Evolutionary conservation across 495 filamentous ascomycete genomes (phyloP).

Genomic region (Aspergillus incahuasiensis): DNA sequence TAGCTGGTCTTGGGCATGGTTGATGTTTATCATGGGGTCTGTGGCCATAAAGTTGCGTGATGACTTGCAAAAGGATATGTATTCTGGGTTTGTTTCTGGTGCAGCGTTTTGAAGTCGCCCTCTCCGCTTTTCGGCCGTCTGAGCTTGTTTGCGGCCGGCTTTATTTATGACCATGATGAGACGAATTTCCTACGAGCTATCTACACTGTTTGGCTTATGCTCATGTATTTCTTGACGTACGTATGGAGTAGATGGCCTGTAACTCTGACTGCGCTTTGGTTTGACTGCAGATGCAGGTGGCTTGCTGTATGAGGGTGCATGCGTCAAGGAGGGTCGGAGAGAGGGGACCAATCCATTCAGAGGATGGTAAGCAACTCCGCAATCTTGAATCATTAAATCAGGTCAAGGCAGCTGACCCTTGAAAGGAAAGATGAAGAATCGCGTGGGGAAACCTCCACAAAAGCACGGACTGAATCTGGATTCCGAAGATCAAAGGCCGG

Average conservation of each 20-base stretch:
- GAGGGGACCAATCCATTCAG: neutral
- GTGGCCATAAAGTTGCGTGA: conserved; percentile 11
- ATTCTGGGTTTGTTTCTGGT: conserved; percentile 15
- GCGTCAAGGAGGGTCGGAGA: neutral
- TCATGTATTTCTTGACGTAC: neutral
- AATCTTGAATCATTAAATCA: neutral
- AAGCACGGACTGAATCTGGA: conserved; percentile 5
- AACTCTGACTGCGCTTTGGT: too few relatives aligned
- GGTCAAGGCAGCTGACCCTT: neutral
- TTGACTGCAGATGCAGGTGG: neutral
- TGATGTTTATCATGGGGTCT: conserved; percentile 6
- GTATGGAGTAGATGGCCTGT: neutral
- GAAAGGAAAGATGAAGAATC: neutral
- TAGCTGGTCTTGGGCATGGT: conserved; percentile 5
- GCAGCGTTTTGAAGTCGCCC: conserved; percentile 11
- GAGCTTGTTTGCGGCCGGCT: conserved; percentile 24
- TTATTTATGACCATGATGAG: conserved; percentile 43
- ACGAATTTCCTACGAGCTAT: conserved; percentile 40
- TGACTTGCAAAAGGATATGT: conserved; percentile 13
- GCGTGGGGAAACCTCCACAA: neutral
- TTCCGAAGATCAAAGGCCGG: conserved; percentile 10
- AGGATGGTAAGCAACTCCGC: neutral
- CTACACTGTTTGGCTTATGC: conserved; percentile 17
- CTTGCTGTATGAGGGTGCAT: neutral
- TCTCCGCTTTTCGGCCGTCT: conserved; percentile 16